Evolutionary conservation across 768 basidiomycete genomes (phyloP).

Genomic region (Austroboletus eburneus): DNA sequence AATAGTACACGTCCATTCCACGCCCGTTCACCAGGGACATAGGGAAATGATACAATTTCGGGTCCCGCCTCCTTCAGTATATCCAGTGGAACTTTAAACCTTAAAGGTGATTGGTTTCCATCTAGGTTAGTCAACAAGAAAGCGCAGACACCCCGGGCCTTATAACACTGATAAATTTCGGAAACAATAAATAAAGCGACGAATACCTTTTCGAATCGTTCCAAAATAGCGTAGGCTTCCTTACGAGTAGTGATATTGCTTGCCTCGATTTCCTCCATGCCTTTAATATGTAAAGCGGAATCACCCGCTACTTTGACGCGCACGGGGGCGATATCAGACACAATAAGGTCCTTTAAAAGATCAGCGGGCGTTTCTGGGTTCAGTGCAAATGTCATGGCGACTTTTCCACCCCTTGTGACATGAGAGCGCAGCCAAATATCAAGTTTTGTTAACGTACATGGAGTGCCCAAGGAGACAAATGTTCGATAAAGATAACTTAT

Average conservation of each 20-base stretch:
- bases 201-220: constrained; percentile 58
- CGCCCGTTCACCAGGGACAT: constrained; percentile 46
- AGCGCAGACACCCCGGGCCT: constrained; percentile 67
- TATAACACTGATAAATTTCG: constrained; percentile 30
- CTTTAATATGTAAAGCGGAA: constrained; percentile 61
- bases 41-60: constrained; percentile 79
- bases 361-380: constrained; percentile 37
- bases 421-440: background rate
- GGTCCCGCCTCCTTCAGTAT: constrained; percentile 58
- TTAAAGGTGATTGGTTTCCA: constrained; percentile 35
- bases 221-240: constrained; percentile 65
- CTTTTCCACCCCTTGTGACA: constrained; percentile 76
- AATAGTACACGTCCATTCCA: constrained; percentile 65
- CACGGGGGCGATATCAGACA: constrained; percentile 81
- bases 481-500: constrained; percentile 46
- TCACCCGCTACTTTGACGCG: constrained; percentile 54
- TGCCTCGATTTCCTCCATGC: constrained; percentile 70
- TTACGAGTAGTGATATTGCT: constrained; percentile 55
- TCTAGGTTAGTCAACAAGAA: constrained; percentile 85
- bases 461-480: constrained; percentile 85
- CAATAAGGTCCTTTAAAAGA: constrained; percentile 54
- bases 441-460: constrained; percentile 51
- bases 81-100: constrained; percentile 71
- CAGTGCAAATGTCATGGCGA: constrained; percentile 67
- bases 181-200: background rate